Base-by-base conservation (phyloP, 2,329 filamentous ascomycete species). In the Penicillium sp. region DNA sequence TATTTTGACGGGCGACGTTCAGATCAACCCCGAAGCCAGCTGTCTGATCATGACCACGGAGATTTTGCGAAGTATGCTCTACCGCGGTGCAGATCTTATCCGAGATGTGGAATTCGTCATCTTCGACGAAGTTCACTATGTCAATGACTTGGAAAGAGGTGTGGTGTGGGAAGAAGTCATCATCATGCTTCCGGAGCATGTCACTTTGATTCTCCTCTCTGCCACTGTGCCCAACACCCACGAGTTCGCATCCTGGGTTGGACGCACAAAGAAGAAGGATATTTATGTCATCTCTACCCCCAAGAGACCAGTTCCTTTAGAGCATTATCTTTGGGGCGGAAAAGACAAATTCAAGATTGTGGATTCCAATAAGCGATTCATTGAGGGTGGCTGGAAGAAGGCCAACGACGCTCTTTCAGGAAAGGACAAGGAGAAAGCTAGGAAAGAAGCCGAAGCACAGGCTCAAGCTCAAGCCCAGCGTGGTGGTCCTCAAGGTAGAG, bases 121-220 rank as follows among this genome's bases (percentile, higher is more conserved):
- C 33, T 98, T 98, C 48, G 93, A 98, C 58, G 93, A 98, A 67
- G 93, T 98, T 2, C 93, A 98, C 68, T 98, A 98, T 62, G 91
- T 98, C 51, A 98, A 97, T 60, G 93, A 98, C 63, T 78, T 86
- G 17, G 93, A 97, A 64, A 80, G 93, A 68, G 93, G 93, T 58
- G 93, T 98, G 4, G 93, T 98, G 0, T 98, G 93, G 93, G 93
- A 98, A 67, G 93, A 98, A 67, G 93, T 98, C 57, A 98, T 98
- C 59, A 98, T 98, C 58, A 97, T 98, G 93, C 76, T 98, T 39
- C 93, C 93, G 0, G 90, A 95, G 62, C 93, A 98, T 68, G 88
- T 98, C 26, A 94, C 93, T 2, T 77, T 98, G 15, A 98, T 98
- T 53, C 73, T 97, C 2, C 77, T 98, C 3, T 98, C 93, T 4